Evolutionary conservation across 441 rosid genomes (phyloP).

Genomic region (Adansonia madagascariensis): DNA sequence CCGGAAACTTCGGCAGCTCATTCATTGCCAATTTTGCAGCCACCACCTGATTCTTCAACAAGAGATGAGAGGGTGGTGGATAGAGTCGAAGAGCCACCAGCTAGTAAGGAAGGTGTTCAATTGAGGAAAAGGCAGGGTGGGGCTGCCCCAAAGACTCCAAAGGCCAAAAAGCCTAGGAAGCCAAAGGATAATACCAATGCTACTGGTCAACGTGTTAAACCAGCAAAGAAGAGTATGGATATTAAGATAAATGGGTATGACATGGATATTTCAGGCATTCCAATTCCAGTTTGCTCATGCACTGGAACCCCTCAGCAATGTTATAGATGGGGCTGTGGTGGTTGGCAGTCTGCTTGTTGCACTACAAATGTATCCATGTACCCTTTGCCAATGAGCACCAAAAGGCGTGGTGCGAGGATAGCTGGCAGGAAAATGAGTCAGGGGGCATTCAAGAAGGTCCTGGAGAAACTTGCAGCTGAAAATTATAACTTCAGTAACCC

Average conservation of each 20-base stretch:
- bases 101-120: conserved; percentile 48
- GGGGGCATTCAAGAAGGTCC: conserved; percentile 91
- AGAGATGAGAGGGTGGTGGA: conserved; percentile 47
- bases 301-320: conserved; percentile 84
- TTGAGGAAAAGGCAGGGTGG: conserved; percentile 61
- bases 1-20: conserved; percentile 67
- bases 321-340: conserved; percentile 95
- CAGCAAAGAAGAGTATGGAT: conserved; percentile 77
- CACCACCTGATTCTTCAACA: conserved; percentile 51
- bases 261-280: conserved; percentile 82
- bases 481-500: conserved; percentile 76
- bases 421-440: conserved; percentile 98
- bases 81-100: conserved; percentile 57
- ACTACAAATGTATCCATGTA: conserved; percentile 83
- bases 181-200: conserved; percentile 55
- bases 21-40: conserved; percentile 61
- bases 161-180: conserved; percentile 76
- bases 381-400: conserved; percentile 91
- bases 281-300: conserved; percentile 90
- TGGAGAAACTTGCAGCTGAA: conserved; percentile 79
- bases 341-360: conserved; percentile 97
- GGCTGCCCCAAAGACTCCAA: conserved; percentile 52
- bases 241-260: conserved; percentile 82
- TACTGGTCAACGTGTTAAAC: conserved; percentile 57
- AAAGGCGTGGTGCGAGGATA: conserved; percentile 86